Evolutionary conservation across 768 basidiomycete genomes (phyloP), one percentile per base, ranked within the genome.

Genomic region (Trichaptum fuscoviolaceum): DNA sequence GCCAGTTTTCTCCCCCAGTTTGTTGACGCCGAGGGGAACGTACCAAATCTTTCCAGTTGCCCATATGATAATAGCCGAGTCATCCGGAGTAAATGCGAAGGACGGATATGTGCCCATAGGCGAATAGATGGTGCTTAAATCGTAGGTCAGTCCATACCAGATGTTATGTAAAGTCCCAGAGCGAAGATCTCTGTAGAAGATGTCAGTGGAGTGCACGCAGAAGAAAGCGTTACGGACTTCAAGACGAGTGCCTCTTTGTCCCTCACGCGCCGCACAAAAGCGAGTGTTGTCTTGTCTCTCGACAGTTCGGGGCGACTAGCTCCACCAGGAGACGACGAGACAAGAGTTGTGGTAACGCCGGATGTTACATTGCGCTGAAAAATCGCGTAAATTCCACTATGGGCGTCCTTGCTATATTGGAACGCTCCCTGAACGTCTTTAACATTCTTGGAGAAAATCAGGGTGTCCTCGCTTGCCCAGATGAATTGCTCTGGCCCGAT

Each of bases 71-170:
- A 91, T 76, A 0, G 84, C 86, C 66, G 83, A 79, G 67, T 85
- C 84, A 20, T 77, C 75, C 0, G 86, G 87, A 0, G 86, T 82
- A 74, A 91, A 91, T 9, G 89, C 81, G 71, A 89, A 92, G 0
- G 88, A 87, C 0, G 90, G 90, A 69, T 92, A 92, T 57, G 90
- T 92, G 12, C 89, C 88, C 88, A 91, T 91, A 0, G 90, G 90
- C 17, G 89, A 87, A 9, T 85, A 90, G 63, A 90, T 79, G 10
- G 74, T 73, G 24, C 80, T 80, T n/a, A 87, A 78, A 72, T 92
- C 90, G 70, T 89, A 90, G 1, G 82, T 87, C 35, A 92, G 78
- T 0, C 88, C 90, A 65, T 90, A 76, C 87, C 87, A 91, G 20
- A 86, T 74, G 71, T 91, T 75, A 69, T 83, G 84, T 52, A 89